Conservation (phyloP, 805 yeast species). For the Candida quercuum region DNA sequence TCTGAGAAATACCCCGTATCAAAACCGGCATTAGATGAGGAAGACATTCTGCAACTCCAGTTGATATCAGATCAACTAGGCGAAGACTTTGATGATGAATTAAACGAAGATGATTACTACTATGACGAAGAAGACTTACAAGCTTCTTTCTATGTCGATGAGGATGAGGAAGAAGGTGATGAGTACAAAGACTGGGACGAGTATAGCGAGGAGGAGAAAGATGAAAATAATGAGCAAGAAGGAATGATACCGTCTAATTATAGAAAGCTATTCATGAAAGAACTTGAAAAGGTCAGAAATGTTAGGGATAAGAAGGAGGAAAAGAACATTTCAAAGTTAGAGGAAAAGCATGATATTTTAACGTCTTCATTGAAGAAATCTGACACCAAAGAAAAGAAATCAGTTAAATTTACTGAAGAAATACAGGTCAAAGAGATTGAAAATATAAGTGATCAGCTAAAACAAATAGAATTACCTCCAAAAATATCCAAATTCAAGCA, state of each 20-base stretch:
- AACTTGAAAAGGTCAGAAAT: conserved; percentile 16
- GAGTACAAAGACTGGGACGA: conserved; percentile 20
- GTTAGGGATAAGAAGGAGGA: conserved; percentile 15
- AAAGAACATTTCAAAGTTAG: too few relatives aligned
- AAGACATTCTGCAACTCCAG: conserved; percentile 49
- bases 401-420: conserved; percentile 47
- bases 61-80: conserved; percentile 45
- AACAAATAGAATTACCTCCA: conserved; percentile 20
- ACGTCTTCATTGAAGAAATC: not conserved
- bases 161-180: conserved; percentile 23
- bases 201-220: conserved; percentile 5
- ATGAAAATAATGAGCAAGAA: conserved; percentile 6
- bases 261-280: conserved; percentile 16
- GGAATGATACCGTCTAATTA: conserved; percentile 17
- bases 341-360: not conserved
- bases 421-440: conserved; percentile 58
- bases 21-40: conserved; percentile 30
- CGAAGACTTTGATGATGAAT: conserved; percentile 25
- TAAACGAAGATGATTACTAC: conserved; percentile 24
- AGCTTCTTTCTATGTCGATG: conserved; percentile 14
- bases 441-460: conserved; percentile 45
- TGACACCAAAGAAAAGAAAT: conserved; percentile 27
- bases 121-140: conserved; percentile 37
- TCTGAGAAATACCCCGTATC: conserved; percentile 3
- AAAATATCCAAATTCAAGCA: conserved; percentile 20